Percentiles rank a stretch among this genome's conserved stretches.
These are phyloP conservation scores for Colletotrichum musicola DNA, from an alignment of 2,329 filamentous ascomycete species.

Conservation along the genomic window DNA sequence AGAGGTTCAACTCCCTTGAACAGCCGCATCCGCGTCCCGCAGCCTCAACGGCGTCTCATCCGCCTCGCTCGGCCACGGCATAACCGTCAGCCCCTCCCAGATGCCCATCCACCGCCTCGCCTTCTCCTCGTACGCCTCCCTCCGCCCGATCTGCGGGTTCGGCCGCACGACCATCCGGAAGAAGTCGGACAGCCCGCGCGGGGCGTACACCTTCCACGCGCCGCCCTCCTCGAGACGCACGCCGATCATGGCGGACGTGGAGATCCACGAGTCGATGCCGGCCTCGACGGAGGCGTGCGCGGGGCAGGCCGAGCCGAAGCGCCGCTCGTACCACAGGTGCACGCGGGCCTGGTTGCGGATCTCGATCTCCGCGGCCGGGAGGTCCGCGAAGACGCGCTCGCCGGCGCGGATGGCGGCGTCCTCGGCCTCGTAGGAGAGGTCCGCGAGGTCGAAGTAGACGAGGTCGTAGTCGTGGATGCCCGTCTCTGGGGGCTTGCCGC, in stretches of 20 bases:
- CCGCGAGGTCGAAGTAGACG: slow-evolving; percentile 50
- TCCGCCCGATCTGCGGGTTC: slow-evolving; percentile 45
- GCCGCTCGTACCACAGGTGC: slow-evolving; percentile 52
- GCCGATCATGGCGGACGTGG: slow-evolving; percentile 51
- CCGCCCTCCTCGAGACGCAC: slow-evolving; percentile 43
- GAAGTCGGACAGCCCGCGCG: slow-evolving; percentile 51
- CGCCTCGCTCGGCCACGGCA: slow-evolving; percentile 42
- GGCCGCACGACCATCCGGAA: slow-evolving; percentile 51
- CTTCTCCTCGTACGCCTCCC: slow-evolving; percentile 48
- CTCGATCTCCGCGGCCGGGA: slow-evolving; percentile 47
- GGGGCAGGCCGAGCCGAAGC: slow-evolving; percentile 48
- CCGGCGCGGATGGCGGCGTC: slow-evolving; percentile 49
- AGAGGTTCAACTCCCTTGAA: too few species aligned
- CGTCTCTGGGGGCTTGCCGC: slow-evolving; percentile 44
- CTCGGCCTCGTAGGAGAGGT: slow-evolving; percentile 53
- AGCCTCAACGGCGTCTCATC: slow-evolving; percentile 8
- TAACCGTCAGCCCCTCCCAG: slow-evolving; percentile 46
- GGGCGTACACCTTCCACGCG: slow-evolving; percentile 51
- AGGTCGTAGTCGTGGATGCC: slow-evolving; percentile 55
- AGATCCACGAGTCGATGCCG: slow-evolving; percentile 51
- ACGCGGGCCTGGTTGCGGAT: slow-evolving; percentile 55
- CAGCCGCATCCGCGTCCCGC: too few species aligned
- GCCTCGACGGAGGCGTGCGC: slow-evolving; percentile 47
- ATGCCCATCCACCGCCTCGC: slow-evolving; percentile 46
- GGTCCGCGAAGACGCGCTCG: slow-evolving; percentile 46